Evolutionary conservation across 257 asterid genomes (phyloP).

Genomic region (Schizonepeta tenuifolia): DNA sequence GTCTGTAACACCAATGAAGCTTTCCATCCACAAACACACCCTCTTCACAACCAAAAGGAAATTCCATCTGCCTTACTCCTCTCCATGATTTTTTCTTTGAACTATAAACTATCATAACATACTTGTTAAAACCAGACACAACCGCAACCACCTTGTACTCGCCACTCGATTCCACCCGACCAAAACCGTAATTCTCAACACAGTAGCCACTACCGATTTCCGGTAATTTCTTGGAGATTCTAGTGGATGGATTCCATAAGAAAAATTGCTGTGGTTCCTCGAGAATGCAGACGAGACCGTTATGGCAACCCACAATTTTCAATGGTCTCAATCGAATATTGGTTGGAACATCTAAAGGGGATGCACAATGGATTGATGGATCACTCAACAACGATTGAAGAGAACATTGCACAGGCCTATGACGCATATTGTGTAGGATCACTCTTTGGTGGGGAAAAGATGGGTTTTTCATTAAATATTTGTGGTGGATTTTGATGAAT

Average conservation of each 20-base stretch:
- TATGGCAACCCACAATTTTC: neutral
- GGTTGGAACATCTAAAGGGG: neutral
- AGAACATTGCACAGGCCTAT: neutral
- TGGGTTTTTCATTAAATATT: neutral
- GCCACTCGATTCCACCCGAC: neutral
- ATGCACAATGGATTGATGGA: neutral
- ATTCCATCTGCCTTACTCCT: neutral
- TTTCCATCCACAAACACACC: neutral
- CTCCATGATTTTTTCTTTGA: neutral
- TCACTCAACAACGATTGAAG: neutral
- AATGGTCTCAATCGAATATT: too few relatives aligned
- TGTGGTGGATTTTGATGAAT: neutral
- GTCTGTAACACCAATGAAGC: neutral
- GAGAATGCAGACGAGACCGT: neutral
- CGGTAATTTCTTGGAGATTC: too few relatives aligned
- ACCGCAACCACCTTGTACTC: neutral
- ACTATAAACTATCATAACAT: neutral
- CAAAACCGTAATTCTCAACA: neutral
- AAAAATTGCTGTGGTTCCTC: neutral
- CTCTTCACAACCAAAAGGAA: neutral
- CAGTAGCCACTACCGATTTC: neutral
- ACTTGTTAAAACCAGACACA: too few relatives aligned
- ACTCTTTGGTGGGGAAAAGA: neutral
- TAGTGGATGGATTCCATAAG: too few relatives aligned
- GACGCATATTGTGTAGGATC: neutral